Conservation (phyloP, 169 alveolate genomes). For the Plasmodium relictum region DNA sequence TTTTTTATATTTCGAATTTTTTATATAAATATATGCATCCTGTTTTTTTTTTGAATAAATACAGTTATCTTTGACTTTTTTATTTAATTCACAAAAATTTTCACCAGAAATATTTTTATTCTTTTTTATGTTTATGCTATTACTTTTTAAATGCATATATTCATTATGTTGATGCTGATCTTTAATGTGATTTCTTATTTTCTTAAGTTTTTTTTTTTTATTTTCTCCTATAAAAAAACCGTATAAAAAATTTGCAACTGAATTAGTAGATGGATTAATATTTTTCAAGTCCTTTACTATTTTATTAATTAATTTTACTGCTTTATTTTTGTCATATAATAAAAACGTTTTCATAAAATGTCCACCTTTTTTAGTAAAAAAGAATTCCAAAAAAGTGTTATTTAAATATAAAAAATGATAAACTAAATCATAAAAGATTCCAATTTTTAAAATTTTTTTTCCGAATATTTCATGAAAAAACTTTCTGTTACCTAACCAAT, state of each 20-base stretch:
- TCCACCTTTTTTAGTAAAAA: conserved; percentile 53
- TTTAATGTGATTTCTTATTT: background rate
- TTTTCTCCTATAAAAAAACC: conserved; percentile 29
- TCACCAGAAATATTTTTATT: background rate
- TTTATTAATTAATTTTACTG: conserved; percentile 55
- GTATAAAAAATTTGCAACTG: conserved; percentile 32
- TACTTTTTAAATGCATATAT: background rate
- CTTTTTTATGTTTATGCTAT: background rate
- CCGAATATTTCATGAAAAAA: conserved; percentile 40
- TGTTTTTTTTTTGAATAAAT: background rate
- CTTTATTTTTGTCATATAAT: conserved; percentile 32
- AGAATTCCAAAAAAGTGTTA: conserved; percentile 17
- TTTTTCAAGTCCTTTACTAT: conserved; percentile 21
- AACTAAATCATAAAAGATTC: conserved; percentile 36
- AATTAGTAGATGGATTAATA: conserved; percentile 34
- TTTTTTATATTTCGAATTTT: conserved; percentile 37
- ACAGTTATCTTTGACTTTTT: background rate
- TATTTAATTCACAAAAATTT: background rate
- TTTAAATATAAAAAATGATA: conserved; percentile 44
- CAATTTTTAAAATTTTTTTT: conserved; percentile 22
- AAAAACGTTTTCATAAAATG: conserved; percentile 28
- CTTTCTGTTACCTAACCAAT: conserved; percentile 26
- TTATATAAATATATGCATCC: conserved; percentile 29
- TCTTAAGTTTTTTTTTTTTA: background rate
- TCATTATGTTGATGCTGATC: background rate